phyloP scores from a whole-genome alignment of 1,284 basidiomycete genomes.

The Heterobasidion annosum region DNA sequence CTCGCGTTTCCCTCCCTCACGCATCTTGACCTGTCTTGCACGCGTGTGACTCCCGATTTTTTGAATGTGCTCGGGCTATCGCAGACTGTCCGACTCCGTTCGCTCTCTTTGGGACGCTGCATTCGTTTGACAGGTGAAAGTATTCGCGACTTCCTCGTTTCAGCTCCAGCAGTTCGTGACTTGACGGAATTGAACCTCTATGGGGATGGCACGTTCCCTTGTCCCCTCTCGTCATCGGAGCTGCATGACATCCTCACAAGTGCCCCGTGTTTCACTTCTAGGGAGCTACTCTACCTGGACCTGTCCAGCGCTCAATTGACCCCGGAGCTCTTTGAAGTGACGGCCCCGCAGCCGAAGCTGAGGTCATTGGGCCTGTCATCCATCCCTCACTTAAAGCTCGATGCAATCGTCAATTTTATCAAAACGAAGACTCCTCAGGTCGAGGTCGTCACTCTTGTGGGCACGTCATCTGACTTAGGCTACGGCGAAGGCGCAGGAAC shows the following conservation, averaged over 20 bases:
- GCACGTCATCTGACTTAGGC: conserved; percentile 71
- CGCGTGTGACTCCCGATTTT: conserved; percentile 74
- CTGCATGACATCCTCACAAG: conserved; percentile 59
- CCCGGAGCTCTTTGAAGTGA: conserved; percentile 44
- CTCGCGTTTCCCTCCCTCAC: conserved; percentile 83
- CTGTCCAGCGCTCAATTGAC: conserved; percentile 79
- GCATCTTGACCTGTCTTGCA: conserved; percentile 85
- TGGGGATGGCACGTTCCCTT: conserved; percentile 81
- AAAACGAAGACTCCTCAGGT: conserved; percentile 63
- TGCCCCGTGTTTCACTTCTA: conserved; percentile 79
- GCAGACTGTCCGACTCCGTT: conserved; percentile 57
- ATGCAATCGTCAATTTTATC: conserved; percentile 65
- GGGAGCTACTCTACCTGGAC: conserved; percentile 81
- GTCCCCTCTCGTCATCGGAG: conserved; percentile 67
- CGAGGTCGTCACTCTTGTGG: conserved; percentile 80
- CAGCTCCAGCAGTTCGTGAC: conserved; percentile 54
- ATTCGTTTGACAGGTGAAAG: conserved; percentile 75
- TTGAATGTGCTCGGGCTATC: conserved; percentile 62
- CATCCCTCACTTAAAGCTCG: conserved; percentile 67
- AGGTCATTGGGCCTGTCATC: conserved; percentile 86
- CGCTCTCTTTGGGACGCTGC: conserved; percentile 86
- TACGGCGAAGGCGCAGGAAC: conserved; percentile 24
- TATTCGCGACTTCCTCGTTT: conserved; percentile 69
- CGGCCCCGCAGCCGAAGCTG: conserved; percentile 65
- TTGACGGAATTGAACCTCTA: conserved; percentile 83